A percentile compares a stretch with the other conserved stretches of the same genome.
phyloP scores from a whole-genome alignment of 2,329 filamentous ascomycete genomes.

The Talaromyces sp. region DNA sequence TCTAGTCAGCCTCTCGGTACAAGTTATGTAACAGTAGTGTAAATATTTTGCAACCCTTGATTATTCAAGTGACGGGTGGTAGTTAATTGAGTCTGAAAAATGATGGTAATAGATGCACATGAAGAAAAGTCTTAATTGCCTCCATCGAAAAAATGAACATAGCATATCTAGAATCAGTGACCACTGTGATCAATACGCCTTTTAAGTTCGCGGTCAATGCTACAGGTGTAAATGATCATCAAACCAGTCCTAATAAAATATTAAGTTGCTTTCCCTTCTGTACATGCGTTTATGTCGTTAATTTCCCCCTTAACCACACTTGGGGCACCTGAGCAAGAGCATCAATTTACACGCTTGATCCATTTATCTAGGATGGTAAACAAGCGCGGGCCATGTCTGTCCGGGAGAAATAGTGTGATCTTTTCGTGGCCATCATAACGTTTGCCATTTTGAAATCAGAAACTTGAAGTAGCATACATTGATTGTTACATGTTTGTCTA shows the following conservation, averaged over 20 bases:
- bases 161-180: too few species aligned
- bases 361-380: not conserved
- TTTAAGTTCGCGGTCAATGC: too few species aligned
- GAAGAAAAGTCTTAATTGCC: not conserved
- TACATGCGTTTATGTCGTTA: not conserved
- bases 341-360: not conserved
- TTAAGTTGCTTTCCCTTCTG: not conserved
- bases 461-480: not conserved
- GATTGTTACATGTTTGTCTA: too few species aligned
- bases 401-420: not conserved
- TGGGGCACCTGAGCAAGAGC: not conserved
- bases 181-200: too few species aligned
- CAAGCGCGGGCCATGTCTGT: not conserved
- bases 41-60: not conserved
- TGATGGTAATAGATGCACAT: too few species aligned
- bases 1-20: not conserved
- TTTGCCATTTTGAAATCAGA: not conserved
- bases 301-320: not conserved
- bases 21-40: not conserved
- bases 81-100: too few species aligned
- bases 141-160: too few species aligned
- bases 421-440: not conserved
- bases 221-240: not conserved
- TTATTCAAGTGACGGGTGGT: too few species aligned
- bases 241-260: not conserved